Evolutionary conservation across 2,329 filamentous ascomycete species (phyloP), one percentile per base, ranked within the genome.

Genomic region (Chaetomiaceae sp.): DNA sequence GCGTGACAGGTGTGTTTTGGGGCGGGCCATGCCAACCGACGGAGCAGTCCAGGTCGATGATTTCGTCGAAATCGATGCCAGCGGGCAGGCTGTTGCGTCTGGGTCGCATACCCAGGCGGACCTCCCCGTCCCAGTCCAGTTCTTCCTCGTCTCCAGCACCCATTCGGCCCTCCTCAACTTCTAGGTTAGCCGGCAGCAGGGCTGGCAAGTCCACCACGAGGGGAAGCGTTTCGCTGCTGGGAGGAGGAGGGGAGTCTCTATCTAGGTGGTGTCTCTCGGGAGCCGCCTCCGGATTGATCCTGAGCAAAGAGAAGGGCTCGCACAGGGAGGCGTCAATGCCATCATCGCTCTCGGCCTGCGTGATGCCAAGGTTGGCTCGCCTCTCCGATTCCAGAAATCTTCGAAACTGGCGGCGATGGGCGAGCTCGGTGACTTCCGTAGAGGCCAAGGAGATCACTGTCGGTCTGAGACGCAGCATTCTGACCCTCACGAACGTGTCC

Each of bases 381-480:
- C 60, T 54, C 17, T 61, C 56, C 44, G 51, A 56, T 33, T 57
- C 57, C 45, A 66, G 62, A 50, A 65, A 63, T 32, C 53, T 63
- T 24, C 48, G 36, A 39, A 54, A 51, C 18, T 34, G 44, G 29
- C 57, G 64, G 32, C 62, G 64, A 8, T 60, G 56, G 36, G 67
- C 62, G 27, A 64, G 62, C 12, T 67, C 66, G 47, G 66, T 64
- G 40, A 72, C 65, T 52, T 73, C 71, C 11, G 64, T 56, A 50
- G 66, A 62, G 37, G 66, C 64, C 47, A 74, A 45, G 24, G 60
- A 61, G 39, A 73, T 62, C 4, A 60, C 57, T 2, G 70, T 71
- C 15, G 67, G 65, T 20, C 54, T 51, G 44, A 69, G 60, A 41
- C 69, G 68, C 20, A 74, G 52, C 70, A 74, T 73, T 9, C 42